A percentile compares a stretch with the other conserved stretches of the same genome.
phyloP scores from a whole-genome alignment of 2,329 filamentous ascomycete genomes.

The Arthrobotrys musiformis region DNA sequence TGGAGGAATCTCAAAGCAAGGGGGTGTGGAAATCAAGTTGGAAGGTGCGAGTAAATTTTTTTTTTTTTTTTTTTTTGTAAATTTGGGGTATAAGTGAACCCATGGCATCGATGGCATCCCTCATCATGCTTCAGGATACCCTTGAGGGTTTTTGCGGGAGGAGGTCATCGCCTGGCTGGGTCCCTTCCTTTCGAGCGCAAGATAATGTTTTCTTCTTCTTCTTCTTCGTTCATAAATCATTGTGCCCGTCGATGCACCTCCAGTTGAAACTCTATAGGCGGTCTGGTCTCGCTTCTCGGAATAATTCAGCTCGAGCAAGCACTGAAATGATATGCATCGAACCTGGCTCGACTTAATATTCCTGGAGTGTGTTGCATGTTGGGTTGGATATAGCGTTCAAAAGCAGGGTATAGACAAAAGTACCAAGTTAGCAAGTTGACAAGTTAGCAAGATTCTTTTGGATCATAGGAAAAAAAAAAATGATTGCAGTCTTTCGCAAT shows the following conservation, averaged over 20 bases:
- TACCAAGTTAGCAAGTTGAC: too few species aligned
- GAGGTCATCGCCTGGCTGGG: constrained; percentile 20
- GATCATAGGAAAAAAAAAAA: background rate
- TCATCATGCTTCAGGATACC: constrained; percentile 13
- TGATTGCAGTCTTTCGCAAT: background rate
- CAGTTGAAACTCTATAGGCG: background rate
- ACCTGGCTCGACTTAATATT: background rate
- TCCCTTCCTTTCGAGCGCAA: constrained; percentile 3
- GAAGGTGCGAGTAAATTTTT: constrained; percentile 27
- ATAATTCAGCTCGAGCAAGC: constrained; percentile 33
- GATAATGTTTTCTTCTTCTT: background rate
- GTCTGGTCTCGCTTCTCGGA: constrained; percentile 51
- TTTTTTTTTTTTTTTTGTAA: too few species aligned
- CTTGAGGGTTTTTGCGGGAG: constrained; percentile 43
- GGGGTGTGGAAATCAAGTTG: constrained; percentile 1
- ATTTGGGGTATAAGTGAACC: constrained; percentile 27
- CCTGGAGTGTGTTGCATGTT: constrained; percentile 35
- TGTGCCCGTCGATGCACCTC: background rate
- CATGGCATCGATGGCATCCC: constrained; percentile 28
- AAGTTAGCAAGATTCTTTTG: constrained; percentile 21
- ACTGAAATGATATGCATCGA: constrained; percentile 26
- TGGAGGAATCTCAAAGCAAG: constrained; percentile 4
- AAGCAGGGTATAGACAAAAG: constrained; percentile 19
- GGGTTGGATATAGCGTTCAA: constrained; percentile 15
- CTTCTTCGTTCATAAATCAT: background rate